Evolutionary conservation across 352 stramenopile species (phyloP), one percentile per base, ranked within the genome.

Genomic region (Phytophthora idaei): DNA sequence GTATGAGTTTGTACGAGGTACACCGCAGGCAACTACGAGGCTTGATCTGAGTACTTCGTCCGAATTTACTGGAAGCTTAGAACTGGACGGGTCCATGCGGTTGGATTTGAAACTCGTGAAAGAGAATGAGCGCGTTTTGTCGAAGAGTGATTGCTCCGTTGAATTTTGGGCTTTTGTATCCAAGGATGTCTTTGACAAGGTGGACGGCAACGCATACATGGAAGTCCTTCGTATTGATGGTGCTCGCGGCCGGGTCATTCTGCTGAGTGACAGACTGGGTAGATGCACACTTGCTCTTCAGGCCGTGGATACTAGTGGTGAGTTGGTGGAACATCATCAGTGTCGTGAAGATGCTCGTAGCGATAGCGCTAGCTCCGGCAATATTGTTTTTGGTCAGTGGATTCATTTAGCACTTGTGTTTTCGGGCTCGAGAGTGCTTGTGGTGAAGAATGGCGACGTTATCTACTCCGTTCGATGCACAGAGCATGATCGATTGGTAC

Each of bases 391-490:
- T 12, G 67, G 65, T 17, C 44, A 83, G 36, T 92, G 83, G 83
- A 27, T 78, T 21, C 83, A 92, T 60, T 45, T 90, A 12, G 73
- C 74, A n/a, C 25, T 90, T 14, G 78, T 92, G 0, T 71, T 82
- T 36, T 73, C 69, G 41, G 78, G 77, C 1, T 78, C 70, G 0
- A 79, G 56, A 32, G 31, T 81, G 0, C 46, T 39, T 21, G 9
- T 89, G 2, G 78, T 80, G n/a, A 71, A 75, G 39, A 78, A 89
- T 51, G 85, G 81, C 3, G 54, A 79, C 3, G 14, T 71, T 25
- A 49, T 66, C 2, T 73, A 66, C 42, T 62, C 57, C 4, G 34
- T 21, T 60, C 41, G 53, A 48, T 70, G 46, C 12, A 37, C 29
- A 7, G 34, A 55, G 17, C 15, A 61, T 3, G 32, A 57, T 28